phyloP scores from a whole-genome alignment of 2,329 filamentous ascomycete genomes.

The Aspergillus pseudoglaucus region DNA sequence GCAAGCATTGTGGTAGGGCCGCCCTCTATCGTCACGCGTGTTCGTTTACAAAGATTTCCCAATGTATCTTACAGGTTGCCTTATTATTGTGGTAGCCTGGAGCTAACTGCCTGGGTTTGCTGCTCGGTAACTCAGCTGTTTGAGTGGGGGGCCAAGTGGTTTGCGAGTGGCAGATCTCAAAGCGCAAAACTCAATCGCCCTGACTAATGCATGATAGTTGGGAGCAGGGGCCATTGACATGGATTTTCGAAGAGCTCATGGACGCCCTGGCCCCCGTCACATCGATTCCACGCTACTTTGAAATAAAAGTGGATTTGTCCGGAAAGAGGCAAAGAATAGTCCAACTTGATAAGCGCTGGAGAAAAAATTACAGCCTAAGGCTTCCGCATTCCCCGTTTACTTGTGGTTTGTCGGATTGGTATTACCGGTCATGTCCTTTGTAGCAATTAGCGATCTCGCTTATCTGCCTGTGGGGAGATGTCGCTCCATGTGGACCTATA shows the following conservation, averaged over 20 bases:
- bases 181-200: background rate
- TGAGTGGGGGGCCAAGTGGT: too few relatives aligned
- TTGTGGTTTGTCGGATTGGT: background rate
- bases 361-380: background rate
- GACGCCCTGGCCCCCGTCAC: background rate
- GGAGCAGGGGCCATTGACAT: background rate
- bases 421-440: background rate
- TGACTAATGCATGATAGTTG: background rate
- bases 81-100: background rate
- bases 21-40: background rate
- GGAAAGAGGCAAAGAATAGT: background rate
- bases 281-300: background rate
- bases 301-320: background rate
- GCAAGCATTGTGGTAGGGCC: too few relatives aligned
- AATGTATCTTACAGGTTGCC: background rate
- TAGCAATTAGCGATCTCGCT: slow-evolving; percentile 9
- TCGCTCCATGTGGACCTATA: background rate
- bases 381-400: background rate
- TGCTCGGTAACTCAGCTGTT: background rate
- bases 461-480: slow-evolving; percentile 1
- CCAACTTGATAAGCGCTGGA: background rate
- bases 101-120: background rate
- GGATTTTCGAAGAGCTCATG: background rate
- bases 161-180: background rate
- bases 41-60: background rate